Conservation (phyloP, 2,329 filamentous ascomycete genomes). For the Xylaria sp. region DNA sequence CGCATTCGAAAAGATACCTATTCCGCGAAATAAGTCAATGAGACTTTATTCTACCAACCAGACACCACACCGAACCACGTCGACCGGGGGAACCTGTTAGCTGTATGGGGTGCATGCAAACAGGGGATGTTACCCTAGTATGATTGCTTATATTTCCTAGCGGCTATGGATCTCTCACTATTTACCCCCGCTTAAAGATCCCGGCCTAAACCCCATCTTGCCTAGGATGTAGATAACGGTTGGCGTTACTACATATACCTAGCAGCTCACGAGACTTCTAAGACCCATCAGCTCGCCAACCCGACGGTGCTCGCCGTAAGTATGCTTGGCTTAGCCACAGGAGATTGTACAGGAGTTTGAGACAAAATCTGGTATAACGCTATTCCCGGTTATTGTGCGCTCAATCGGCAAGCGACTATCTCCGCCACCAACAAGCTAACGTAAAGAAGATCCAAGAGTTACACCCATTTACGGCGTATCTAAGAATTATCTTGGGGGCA, state of each 20-base stretch:
- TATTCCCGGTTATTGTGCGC: background rate
- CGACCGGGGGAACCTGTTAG: background rate
- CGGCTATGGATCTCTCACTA: background rate
- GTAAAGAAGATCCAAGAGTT: conserved; percentile 9
- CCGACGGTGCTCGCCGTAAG: conserved; percentile 9
- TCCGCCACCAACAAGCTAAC: conserved; percentile 1
- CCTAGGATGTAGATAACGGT: conserved; percentile 29
- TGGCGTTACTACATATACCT: background rate
- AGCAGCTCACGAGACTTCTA: conserved; percentile 11
- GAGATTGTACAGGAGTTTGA: conserved; percentile 1
- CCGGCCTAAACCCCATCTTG: conserved; percentile 20
- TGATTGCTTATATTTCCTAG: conserved; percentile 9
- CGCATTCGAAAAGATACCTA: background rate
- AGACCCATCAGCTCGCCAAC: background rate
- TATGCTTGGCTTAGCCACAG: background rate
- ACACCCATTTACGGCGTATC: background rate
- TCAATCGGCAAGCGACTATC: background rate
- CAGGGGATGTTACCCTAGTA: conserved; percentile 11
- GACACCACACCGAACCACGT: background rate
- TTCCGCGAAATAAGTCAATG: background rate
- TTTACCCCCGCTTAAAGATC: conserved; percentile 1
- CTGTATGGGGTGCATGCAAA: conserved; percentile 18
- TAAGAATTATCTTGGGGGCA: conserved; percentile 2
- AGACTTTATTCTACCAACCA: background rate
- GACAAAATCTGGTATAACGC: background rate